A percentile compares a stretch with the other conserved stretches of the same genome.
phyloP scores from a whole-genome alignment of 345 rosid genomes.

The Populus tremula region DNA sequence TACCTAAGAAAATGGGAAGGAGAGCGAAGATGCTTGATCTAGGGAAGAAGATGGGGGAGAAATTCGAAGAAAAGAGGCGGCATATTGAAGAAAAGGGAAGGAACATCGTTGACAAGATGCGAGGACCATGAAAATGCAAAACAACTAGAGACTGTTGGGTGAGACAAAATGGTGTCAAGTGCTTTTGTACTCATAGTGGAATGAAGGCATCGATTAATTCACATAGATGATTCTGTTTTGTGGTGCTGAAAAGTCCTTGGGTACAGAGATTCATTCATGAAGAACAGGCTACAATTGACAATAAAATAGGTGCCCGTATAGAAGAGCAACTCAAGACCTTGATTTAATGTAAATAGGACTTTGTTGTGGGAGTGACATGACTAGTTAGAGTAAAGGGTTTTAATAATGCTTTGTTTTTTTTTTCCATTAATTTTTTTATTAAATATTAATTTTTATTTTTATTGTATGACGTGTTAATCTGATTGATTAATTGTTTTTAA shows the following conservation, averaged over 20 bases:
- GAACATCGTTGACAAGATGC: conserved; percentile 81
- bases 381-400: too few species aligned
- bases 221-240: not conserved
- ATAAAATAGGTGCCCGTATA: too few species aligned
- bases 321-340: not conserved
- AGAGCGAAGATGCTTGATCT: conserved; percentile 77
- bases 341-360: not conserved
- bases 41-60: conserved; percentile 86
- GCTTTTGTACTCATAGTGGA: not conserved
- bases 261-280: not conserved
- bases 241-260: not conserved
- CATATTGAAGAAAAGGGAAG: conserved; percentile 75
- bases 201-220: not conserved
- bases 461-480: too few species aligned
- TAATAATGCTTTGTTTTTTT: too few species aligned
- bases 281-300: too few species aligned
- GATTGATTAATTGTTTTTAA: too few species aligned
- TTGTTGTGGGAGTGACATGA: not conserved
- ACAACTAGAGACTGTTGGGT: not conserved
- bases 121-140: conserved; percentile 42
- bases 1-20: conserved; percentile 59
- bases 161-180: not conserved
- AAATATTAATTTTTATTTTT: too few species aligned
- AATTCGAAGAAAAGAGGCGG: conserved; percentile 84
- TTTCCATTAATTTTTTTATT: too few species aligned